These are phyloP conservation scores for Colletotrichum sp. DNA, from an alignment of 2,329 filamentous ascomycete species.

Conservation along the genomic window DNA sequence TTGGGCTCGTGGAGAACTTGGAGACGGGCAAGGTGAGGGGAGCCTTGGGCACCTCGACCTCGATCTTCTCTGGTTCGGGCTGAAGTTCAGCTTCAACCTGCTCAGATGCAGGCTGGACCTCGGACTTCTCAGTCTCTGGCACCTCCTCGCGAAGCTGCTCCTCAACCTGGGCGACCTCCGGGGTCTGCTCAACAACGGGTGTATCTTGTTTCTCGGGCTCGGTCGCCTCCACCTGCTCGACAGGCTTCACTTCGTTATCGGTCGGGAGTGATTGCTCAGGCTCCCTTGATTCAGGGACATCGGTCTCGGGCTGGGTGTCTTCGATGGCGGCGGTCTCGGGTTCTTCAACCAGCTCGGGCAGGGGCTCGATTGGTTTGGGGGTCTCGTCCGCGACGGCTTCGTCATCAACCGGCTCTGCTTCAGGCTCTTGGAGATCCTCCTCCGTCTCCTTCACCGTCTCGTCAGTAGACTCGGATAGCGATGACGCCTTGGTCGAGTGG, in stretches of 20 bases:
- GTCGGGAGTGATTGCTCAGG: conserved; percentile 7
- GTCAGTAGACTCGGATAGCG: conserved; percentile 67
- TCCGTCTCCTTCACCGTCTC: conserved; percentile 56
- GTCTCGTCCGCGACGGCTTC: not conserved
- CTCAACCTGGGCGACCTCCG: not conserved
- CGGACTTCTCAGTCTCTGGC: not conserved
- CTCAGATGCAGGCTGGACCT: not conserved
- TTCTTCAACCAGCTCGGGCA: not conserved
- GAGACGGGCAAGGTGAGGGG: conserved; percentile 14
- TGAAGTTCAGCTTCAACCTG: not conserved
- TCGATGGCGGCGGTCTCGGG: not conserved
- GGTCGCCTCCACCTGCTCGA: conserved; percentile 28
- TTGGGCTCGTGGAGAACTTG: conserved; percentile 19
- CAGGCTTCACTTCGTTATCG: conserved; percentile 19
- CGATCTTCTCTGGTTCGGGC: not conserved
- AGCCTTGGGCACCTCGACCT: not conserved
- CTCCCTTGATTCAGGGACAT: not conserved
- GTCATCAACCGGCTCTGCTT: not conserved
- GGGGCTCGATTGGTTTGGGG: conserved; percentile 22
- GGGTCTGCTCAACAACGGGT: conserved; percentile 15
- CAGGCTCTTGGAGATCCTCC: conserved; percentile 28
- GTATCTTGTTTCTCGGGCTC: conserved; percentile 13
- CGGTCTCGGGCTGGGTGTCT: not conserved
- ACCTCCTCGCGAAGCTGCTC: not conserved
- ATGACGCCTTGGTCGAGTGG: conserved; percentile 68